phyloP scores from a whole-genome alignment of 2,329 filamentous ascomycete genomes.

The Monilinia fructicola region DNA sequence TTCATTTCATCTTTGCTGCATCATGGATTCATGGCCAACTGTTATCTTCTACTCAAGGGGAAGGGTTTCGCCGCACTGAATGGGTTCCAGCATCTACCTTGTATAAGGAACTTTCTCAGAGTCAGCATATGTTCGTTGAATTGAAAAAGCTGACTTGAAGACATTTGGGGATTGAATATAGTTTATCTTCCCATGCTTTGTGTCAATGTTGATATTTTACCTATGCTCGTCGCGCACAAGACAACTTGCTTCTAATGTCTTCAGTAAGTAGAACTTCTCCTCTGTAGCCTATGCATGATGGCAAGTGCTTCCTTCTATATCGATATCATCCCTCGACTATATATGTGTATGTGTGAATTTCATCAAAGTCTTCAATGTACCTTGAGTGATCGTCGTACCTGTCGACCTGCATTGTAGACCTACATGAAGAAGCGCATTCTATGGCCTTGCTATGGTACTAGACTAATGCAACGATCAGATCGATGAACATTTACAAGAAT shows the following conservation, averaged over 20 bases:
- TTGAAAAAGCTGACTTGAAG: neutral
- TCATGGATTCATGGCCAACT: too few relatives aligned
- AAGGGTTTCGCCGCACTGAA: neutral
- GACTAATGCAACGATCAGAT: neutral
- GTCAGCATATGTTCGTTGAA: neutral
- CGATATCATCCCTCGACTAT: neutral
- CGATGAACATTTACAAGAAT: neutral
- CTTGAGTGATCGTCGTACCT: too few relatives aligned
- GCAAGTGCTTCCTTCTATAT: neutral
- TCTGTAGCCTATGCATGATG: neutral
- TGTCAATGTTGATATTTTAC: conserved; percentile 3
- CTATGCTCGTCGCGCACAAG: neutral
- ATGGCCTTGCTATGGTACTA: neutral
- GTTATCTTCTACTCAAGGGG: neutral
- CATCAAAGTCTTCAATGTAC: neutral
- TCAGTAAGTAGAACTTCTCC: conserved; percentile 5
- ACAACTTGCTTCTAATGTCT: conserved; percentile 7
- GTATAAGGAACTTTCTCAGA: neutral
- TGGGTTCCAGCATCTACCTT: neutral
- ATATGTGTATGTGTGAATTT: neutral
- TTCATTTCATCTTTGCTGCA: neutral
- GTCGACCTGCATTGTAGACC: neutral
- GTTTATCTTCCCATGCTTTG: neutral
- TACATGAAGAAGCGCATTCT: neutral
- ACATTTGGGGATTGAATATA: neutral